Conservation (phyloP, 2,329 filamentous ascomycete species). For the Microsporum canis region DNA sequence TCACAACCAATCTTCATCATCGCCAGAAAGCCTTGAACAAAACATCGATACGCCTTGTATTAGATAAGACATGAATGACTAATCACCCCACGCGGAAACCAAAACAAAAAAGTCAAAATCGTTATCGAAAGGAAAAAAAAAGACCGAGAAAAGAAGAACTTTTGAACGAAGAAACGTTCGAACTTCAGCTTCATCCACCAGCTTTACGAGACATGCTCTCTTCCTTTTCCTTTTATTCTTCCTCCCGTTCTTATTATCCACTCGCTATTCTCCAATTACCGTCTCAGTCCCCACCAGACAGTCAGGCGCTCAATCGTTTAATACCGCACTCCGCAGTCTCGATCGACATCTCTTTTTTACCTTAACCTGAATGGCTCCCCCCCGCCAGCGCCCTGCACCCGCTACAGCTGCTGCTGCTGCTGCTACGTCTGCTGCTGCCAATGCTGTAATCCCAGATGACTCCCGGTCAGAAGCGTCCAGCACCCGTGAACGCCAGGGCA, state of each 20-base stretch:
- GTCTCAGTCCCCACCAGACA: not conserved
- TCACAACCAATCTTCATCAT: too few species aligned
- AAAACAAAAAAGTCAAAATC: not conserved
- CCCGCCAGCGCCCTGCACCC: slow-evolving; percentile 31
- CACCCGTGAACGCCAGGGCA: slow-evolving; percentile 27
- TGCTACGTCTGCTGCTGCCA: not conserved
- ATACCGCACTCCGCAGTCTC: not conserved
- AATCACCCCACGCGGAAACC: not conserved
- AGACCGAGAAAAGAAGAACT: slow-evolving; percentile 22
- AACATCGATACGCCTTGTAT: not conserved
- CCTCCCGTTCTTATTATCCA: not conserved
- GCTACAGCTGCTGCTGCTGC: slow-evolving; percentile 10
- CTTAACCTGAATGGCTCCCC: slow-evolving; percentile 16
- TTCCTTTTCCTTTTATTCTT: not conserved
- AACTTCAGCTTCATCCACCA: not conserved
- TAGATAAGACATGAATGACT: not conserved
- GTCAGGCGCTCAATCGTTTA: not conserved
- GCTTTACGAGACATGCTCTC: not conserved
- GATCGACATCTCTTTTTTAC: not conserved
- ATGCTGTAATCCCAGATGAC: slow-evolving; percentile 29
- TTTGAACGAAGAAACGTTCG: slow-evolving; percentile 20
- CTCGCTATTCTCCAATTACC: not conserved
- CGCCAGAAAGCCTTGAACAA: not conserved
- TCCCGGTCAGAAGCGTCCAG: slow-evolving; percentile 40
- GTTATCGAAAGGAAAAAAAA: slow-evolving; percentile 4